Evolutionary conservation across 495 filamentous ascomycete genomes (phyloP), one percentile per base, ranked within the genome.

Genomic region (Diplogelasinospora grovesii): DNA sequence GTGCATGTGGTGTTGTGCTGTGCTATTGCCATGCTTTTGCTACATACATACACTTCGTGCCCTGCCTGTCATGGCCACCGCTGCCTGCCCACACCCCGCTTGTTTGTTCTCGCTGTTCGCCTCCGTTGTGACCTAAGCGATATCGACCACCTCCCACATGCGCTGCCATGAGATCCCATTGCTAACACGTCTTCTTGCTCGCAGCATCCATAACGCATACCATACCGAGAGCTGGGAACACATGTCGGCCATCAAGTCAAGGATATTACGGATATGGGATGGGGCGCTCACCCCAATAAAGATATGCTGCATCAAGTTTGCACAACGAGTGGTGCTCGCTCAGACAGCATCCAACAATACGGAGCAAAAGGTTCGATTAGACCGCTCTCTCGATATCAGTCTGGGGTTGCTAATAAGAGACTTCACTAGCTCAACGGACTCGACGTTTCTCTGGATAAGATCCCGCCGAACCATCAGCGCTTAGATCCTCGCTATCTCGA

Each of bases 281-380:
- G 72, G 71, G 16, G 87, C 86, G 8, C 69, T 77, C 3, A 69
- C 78, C 7, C 79, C 85, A 1, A 78, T 97, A 30, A 83, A 82
- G 55, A 75, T 96, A 54, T 90, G 87, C 71, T 96, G 92, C 63
- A 85, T 96, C 72, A 98, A 98, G 58, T 97, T 98, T 54, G 81
- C 85, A 11, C 89, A 97, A 66, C 77, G 86, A 19, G 87, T 97
- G 24, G 84, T 98, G 29, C 82, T 94, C 39, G 82, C 86, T 5
- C 90, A 98, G 59, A 96, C 89, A 5, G 82, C 81, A 10, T 89
- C 87, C 25, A 63, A 80, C 45, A 82, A 88, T 49, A 70, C 79
- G 20, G 92, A 97, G 59, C 86, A 86, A 44, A 81, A 86, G 69
- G 89, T 95, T n/a, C n/a, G n/a, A n/a, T n/a, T 75, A 35, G 81